Conservation (phyloP, 1,284 basidiomycete genomes). For the Uromyces viciae-fabae region DNA sequence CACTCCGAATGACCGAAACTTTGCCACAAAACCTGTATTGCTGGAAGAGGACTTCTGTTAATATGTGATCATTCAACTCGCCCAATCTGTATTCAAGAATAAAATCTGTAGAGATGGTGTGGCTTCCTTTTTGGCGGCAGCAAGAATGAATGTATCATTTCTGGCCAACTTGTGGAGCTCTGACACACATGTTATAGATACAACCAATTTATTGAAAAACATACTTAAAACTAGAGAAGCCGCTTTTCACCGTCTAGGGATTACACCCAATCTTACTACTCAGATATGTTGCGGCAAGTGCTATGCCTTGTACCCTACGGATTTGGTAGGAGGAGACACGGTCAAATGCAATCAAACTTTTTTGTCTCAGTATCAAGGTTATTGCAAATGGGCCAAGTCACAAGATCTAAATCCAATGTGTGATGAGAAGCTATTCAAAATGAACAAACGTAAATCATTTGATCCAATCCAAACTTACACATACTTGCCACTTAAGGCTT, state of each 20-base stretch:
- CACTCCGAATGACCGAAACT: too few relatives aligned
- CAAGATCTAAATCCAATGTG: neutral
- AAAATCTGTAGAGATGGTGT: neutral
- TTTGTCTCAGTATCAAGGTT: neutral
- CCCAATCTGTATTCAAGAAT: neutral
- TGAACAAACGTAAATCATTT: neutral
- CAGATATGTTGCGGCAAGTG: neutral
- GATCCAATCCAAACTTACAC: neutral
- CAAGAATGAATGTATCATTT: neutral
- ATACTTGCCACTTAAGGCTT: neutral
- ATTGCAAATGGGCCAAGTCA: neutral
- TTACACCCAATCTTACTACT: neutral
- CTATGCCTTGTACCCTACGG: neutral
- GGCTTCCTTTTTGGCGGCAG: neutral
- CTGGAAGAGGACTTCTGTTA: neutral
- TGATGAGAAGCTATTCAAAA: neutral
- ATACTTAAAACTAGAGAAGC: neutral
- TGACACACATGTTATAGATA: neutral
- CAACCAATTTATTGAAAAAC: neutral
- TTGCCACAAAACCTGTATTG: neutral
- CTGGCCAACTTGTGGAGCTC: neutral
- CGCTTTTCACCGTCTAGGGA: neutral
- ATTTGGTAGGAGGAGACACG: neutral
- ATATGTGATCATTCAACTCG: neutral
- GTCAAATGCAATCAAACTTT: neutral